These are phyloP conservation scores for Neurospora discreta DNA, from an alignment of 495 filamentous ascomycete species.

Conservation along the genomic window DNA sequence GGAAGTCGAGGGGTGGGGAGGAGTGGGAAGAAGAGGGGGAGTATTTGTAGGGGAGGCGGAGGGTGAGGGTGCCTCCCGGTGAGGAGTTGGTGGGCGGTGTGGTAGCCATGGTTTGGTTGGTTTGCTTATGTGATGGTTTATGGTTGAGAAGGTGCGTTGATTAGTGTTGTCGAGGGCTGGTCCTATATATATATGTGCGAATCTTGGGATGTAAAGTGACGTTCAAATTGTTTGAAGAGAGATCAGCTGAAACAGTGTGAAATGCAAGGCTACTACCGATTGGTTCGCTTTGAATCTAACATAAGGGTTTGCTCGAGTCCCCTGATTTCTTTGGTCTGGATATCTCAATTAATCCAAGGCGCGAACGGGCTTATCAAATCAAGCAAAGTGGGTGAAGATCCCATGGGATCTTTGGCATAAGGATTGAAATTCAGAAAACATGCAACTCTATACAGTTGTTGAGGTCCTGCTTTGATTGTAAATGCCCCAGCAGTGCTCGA, in stretches of 20 bases:
- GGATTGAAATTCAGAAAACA: not conserved
- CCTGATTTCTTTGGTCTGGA: not conserved
- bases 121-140: not conserved
- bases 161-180: not conserved
- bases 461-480: not conserved
- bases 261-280: not conserved
- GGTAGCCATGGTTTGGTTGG: conserved; percentile 1
- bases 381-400: not conserved
- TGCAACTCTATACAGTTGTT: too few species aligned
- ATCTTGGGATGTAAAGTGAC: not conserved
- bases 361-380: not conserved
- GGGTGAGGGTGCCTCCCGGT: conserved; percentile 8
- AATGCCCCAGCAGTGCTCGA: not conserved
- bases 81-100: not conserved
- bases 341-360: not conserved
- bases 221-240: too few species aligned
- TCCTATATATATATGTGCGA: not conserved
- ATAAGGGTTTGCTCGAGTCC: not conserved
- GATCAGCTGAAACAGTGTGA: not conserved
- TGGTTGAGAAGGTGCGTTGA: not conserved
- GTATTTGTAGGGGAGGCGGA: conserved; percentile 38
- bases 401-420: too few species aligned
- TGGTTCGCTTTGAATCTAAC: not conserved
- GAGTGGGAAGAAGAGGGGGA: conserved; percentile 6
- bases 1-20: conserved; percentile 46